These are phyloP conservation scores for Sphaerobolus stellatus DNA, from an alignment of 1,284 basidiomycete species.

Conservation along the genomic window DNA sequence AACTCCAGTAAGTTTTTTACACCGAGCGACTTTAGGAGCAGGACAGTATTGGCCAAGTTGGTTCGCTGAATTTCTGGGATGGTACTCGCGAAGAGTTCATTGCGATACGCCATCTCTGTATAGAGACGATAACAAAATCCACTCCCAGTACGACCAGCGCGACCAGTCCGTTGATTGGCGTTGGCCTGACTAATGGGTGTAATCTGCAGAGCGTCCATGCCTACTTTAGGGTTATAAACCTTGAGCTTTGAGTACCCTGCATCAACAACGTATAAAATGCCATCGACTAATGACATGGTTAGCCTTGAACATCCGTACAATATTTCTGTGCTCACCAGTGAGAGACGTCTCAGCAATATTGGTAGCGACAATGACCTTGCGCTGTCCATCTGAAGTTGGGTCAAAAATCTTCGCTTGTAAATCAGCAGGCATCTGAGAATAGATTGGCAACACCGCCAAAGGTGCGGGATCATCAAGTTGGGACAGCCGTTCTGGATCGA, in stretches of 20 bases:
- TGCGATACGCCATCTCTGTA: conserved; percentile 87
- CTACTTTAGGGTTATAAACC: conserved; percentile 98
- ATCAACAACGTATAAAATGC: conserved; percentile 96
- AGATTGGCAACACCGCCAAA: conserved; percentile 91
- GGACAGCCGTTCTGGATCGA: conserved; percentile 76
- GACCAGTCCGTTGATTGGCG: conserved; percentile 91
- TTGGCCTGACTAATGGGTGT: conserved; percentile 99
- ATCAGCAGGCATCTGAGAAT: conserved; percentile 99
- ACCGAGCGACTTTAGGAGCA: conserved; percentile 61
- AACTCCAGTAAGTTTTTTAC: conserved; percentile 64
- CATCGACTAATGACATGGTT: conserved; percentile 69
- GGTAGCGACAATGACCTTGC: conserved; percentile 97
- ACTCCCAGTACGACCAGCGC: conserved; percentile 93
- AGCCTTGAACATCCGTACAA: neutral
- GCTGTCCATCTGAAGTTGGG: conserved; percentile 87
- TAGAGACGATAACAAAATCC: conserved; percentile 94
- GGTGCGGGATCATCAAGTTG: conserved; percentile 90
- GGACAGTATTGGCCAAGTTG: conserved; percentile 63
- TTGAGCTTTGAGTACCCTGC: conserved; percentile 97
- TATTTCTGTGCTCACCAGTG: conserved; percentile 56
- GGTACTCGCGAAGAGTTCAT: conserved; percentile 81
- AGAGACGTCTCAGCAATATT: conserved; percentile 99
- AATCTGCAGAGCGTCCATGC: conserved; percentile 99
- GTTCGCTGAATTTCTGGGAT: conserved; percentile 69
- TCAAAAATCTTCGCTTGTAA: conserved; percentile 98